These are phyloP conservation scores for Dothiorella sarmentorum DNA, from an alignment of 2,329 filamentous ascomycete species.

Conservation along the genomic window DNA sequence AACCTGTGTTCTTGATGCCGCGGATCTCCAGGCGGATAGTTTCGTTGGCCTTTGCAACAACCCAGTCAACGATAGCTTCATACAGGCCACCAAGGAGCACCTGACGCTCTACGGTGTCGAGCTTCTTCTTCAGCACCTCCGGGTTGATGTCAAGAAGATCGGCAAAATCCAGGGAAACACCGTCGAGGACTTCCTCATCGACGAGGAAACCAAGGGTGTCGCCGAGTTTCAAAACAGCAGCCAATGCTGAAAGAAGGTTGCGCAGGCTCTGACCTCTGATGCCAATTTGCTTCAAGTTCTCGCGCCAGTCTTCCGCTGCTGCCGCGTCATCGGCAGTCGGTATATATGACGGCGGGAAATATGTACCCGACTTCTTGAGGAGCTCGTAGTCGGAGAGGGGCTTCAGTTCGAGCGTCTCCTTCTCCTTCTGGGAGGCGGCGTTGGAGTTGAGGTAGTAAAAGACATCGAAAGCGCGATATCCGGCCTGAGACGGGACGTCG, in stretches of 20 bases:
- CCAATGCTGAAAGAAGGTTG: conserved; percentile 79
- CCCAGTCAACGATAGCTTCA: conserved; percentile 92
- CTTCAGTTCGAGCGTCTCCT: conserved; percentile 82
- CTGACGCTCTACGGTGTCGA: conserved; percentile 78
- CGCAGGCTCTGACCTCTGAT: conserved; percentile 84
- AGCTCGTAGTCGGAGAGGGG: conserved; percentile 72
- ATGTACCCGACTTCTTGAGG: conserved; percentile 79
- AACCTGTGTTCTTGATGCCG: conserved; percentile 61
- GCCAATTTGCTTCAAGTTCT: conserved; percentile 83
- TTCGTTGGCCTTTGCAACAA: conserved; percentile 82
- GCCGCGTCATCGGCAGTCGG: conserved; percentile 91
- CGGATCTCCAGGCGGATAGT: conserved; percentile 75
- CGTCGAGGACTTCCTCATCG: conserved; percentile 79
- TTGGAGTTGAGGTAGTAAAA: conserved; percentile 96
- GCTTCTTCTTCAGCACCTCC: conserved; percentile 72
- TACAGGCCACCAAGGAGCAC: conserved; percentile 84
- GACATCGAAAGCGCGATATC: conserved; percentile 91
- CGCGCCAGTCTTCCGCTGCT: conserved; percentile 86
- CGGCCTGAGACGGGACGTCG: conserved; percentile 71
- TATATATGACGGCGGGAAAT: conserved; percentile 79
- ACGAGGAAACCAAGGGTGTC: conserved; percentile 82
- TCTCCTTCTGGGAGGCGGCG: conserved; percentile 82
- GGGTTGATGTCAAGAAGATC: conserved; percentile 83
- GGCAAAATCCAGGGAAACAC: conserved; percentile 85
- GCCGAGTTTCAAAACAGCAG: conserved; percentile 84